phyloP scores from a whole-genome alignment of 768 basidiomycete species.

The Collybia nuda region DNA sequence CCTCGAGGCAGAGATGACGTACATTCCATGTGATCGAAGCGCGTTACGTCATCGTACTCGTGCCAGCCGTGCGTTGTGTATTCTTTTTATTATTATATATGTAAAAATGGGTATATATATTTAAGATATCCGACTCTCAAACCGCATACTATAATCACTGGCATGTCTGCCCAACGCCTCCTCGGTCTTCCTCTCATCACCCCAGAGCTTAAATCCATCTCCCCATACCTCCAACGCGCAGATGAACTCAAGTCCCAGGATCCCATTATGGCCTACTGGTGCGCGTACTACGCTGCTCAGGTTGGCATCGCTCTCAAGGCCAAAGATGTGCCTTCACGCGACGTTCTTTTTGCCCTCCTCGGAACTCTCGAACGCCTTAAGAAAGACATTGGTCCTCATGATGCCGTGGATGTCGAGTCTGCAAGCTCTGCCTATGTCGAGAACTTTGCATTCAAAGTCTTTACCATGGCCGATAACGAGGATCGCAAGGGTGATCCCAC shows the following conservation, averaged over 20 bases:
- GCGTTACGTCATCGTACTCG: conserved; percentile 7
- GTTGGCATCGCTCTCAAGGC: conserved; percentile 76
- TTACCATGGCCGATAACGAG: conserved; percentile 86
- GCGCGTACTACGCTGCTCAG: conserved; percentile 92
- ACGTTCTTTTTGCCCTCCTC: conserved; percentile 73
- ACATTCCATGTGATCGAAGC: background rate
- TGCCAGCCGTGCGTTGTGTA: too few species aligned
- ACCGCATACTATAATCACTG: conserved; percentile 2
- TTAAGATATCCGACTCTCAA: background rate
- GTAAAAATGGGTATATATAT: conserved; percentile 1
- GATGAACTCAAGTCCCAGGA: conserved; percentile 83
- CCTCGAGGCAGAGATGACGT: too few species aligned
- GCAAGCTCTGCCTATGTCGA: conserved; percentile 90
- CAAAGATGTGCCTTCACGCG: conserved; percentile 61
- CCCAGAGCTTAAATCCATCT: conserved; percentile 60
- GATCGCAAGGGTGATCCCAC: conserved; percentile 78
- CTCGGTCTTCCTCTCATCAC: conserved; percentile 64
- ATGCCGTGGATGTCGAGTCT: conserved; percentile 80
- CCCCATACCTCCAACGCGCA: conserved; percentile 86
- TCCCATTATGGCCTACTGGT: conserved; percentile 93
- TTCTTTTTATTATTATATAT: background rate
- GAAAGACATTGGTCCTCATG: conserved; percentile 65
- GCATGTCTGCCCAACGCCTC: conserved; percentile 32
- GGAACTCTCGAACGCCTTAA: conserved; percentile 82
- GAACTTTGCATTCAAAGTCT: conserved; percentile 93